Percentiles rank a stretch among this genome's conserved stretches.
Evolutionary conservation across 2,329 filamentous ascomycete genomes (phyloP).

Genomic region (Phaeomoniella chlamydospora): DNA sequence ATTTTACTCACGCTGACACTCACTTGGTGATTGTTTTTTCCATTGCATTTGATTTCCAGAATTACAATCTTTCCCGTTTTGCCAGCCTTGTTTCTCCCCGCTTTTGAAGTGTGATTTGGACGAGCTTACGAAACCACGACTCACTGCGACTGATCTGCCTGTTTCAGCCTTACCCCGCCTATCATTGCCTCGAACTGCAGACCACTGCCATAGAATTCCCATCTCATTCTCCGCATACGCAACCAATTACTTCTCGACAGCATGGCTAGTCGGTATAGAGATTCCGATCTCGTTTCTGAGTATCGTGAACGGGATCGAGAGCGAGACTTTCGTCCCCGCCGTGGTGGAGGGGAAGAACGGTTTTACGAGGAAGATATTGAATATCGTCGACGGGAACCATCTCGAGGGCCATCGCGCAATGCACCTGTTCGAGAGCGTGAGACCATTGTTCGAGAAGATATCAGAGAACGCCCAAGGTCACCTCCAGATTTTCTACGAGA

Average conservation of each 20-base stretch:
- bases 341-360: constrained; percentile 13
- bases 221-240: too few relatives aligned
- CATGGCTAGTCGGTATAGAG: constrained; percentile 1
- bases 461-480: constrained; percentile 5
- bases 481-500: constrained; percentile 20
- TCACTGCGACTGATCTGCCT: too few relatives aligned
- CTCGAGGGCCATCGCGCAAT: too few relatives aligned
- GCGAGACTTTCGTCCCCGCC: background rate
- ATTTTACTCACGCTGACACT: too few relatives aligned
- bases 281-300: background rate
- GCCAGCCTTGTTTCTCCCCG: too few relatives aligned
- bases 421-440: constrained; percentile 1
- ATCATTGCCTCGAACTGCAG: too few relatives aligned
- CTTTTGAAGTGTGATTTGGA: background rate
- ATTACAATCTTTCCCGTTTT: too few relatives aligned
- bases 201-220: too few relatives aligned
- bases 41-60: too few relatives aligned
- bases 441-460: constrained; percentile 2
- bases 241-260: background rate
- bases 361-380: constrained; percentile 15
- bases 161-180: too few relatives aligned
- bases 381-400: constrained; percentile 12
- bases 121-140: background rate
- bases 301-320: background rate
- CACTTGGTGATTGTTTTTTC: too few relatives aligned